Evolutionary conservation across 768 basidiomycete species (phyloP), one percentile per base, ranked within the genome.

Genomic region (Terana coerulea): DNA sequence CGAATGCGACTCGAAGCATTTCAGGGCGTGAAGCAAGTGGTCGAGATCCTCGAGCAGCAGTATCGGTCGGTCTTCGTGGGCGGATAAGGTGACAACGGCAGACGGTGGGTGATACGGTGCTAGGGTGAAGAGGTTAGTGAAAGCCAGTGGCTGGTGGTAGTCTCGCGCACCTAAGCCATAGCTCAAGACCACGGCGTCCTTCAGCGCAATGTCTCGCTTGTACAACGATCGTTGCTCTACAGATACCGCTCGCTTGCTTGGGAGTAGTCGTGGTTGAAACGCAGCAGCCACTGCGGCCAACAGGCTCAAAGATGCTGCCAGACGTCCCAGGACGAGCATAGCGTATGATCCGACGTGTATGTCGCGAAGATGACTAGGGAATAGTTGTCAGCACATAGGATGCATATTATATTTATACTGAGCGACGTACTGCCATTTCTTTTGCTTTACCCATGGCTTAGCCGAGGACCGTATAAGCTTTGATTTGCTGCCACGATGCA

Each of bases 51-150:
- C 52, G 10, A 53, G 12, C 14, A 53, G 29, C 2, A 48, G n/a
- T 15, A 53, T 41, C 9, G 52, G 52, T 24, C 46, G 24, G 8
- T 35, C 52, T 7, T 53, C 52, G 10, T 48, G 52, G 19, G 46
- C 46, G 17, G n/a, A 8, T n/a, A 53, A 47, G 31, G 52, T 30
- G 29, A 53, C 45, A 10, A 17, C 12, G 2, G 52, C 52, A 7
- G 52, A 53, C 4, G 45, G 26, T 8, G 52, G 52, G 8, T 47
- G 46, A 28, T 53, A 53, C 11, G 52, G 46, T 15, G 45, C 52
- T 53, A 19, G 15, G 9, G 17, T 33, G 12, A 19, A 22, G 5
- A 25, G 17, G 22, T 10, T 7, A 8, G 30, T 15, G 21, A 17
- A 11, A 15, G 25, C 8, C 11, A 15, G 15, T 24, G 28, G 3